phyloP scores from a whole-genome alignment of 2,329 filamentous ascomycete species.

The Diaporthe longicolla region DNA sequence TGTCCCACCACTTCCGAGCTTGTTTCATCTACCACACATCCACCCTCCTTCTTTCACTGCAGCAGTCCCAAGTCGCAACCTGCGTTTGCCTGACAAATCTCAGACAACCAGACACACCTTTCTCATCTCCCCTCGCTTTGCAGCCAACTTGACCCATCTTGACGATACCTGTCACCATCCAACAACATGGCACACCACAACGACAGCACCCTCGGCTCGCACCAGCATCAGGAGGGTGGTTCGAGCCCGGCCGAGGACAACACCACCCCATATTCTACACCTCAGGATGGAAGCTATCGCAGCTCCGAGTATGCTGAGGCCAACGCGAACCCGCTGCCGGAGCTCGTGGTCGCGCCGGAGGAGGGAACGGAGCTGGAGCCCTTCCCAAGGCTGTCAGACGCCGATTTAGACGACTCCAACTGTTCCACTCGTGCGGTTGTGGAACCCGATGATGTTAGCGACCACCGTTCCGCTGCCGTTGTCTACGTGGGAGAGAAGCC shows the following conservation, averaged over 20 bases:
- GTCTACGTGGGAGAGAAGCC: conserved; percentile 35
- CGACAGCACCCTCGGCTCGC: neutral
- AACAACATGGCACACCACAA: neutral
- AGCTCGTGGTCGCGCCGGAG: conserved; percentile 24
- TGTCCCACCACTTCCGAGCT: conserved; percentile 20
- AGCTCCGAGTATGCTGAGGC: conserved; percentile 38
- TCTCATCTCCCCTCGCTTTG: neutral
- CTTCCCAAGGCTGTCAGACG: conserved; percentile 8
- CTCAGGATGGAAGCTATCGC: neutral
- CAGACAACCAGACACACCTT: neutral
- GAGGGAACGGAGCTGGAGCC: conserved; percentile 9
- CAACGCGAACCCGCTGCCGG: conserved; percentile 34
- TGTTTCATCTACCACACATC: conserved; percentile 1
- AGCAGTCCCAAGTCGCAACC: neutral
- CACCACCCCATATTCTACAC: neutral
- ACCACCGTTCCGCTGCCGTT: conserved; percentile 32
- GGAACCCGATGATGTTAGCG: conserved; percentile 38
- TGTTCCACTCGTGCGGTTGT: conserved; percentile 29
- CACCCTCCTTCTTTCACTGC: neutral
- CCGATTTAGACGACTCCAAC: neutral
- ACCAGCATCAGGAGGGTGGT: neutral
- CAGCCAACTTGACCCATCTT: too few relatives aligned
- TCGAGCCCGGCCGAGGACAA: neutral
- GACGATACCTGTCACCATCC: neutral
- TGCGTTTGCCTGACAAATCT: neutral